Base-by-base conservation (phyloP, 805 yeast genomes). In the Ogataea methylovora region DNA sequence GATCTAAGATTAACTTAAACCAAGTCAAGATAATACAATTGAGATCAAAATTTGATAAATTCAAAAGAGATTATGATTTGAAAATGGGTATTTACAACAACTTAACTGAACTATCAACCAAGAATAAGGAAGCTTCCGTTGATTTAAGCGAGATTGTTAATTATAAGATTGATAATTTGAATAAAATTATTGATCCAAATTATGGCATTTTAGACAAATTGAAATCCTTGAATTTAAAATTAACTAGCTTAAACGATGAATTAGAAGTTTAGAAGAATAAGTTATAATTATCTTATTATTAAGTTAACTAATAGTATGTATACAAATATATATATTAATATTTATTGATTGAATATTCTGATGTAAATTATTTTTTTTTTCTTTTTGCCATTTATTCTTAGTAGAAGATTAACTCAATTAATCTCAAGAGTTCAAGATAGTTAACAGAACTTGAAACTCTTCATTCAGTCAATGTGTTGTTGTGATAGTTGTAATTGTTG, bases 121-220 rank as follows among this genome's bases (percentile, higher is more conserved):
- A n/a, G 28, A 30, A 39, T 28, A 27, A 32, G 14, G 20, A 12
- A 3, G 19, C 12, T n/a, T 14, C 6, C 10, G 17, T 16, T 15
- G 21, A 8, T 25, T 5, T 9, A n/a, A 17, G n/a, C 6, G 17
- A n/a, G 20, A 29, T 32, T 8, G 39, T 51, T 3, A 38, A 42
- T 13, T 35, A 39, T 29, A 43, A 48, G 21, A 32, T 55, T 17
- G 29, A 31, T 13, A 32, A 41, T 5, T 34, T 56, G 35, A 41
- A 40, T 15, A 38, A 32, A 13, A 33, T 45, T 9, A 38, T 43
- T 24, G 46, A 50, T 36, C 58, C 53, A 3, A 45, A 43, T 19
- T 38, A 29, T 28, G 58, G 58, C 2, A 35, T 55, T 9, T 22
- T 53, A 29, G 45, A 46, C 24, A 54, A 52, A 30, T 37, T 64